Conservation (phyloP, 2,329 filamentous ascomycete species). For the Ustulina deusta region DNA sequence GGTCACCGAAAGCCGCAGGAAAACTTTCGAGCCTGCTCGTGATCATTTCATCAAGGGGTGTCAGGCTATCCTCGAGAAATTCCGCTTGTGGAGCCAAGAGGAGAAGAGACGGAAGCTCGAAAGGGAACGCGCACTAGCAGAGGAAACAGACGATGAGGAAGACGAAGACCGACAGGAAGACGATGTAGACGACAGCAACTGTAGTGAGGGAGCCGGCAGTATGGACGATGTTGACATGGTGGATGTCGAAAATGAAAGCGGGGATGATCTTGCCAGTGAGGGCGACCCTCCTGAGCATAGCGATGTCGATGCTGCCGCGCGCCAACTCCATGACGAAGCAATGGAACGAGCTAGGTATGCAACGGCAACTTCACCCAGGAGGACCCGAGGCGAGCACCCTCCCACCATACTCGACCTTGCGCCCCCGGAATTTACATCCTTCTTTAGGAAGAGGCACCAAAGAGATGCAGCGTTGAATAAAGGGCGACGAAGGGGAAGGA, state of each 20-base stretch:
- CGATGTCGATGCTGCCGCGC: slow-evolving; percentile 77
- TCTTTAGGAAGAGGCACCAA: slow-evolving; percentile 83
- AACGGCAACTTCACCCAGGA: slow-evolving; percentile 42
- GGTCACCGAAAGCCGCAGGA: slow-evolving; percentile 86
- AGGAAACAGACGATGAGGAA: slow-evolving; percentile 62
- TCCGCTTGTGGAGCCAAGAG: slow-evolving; percentile 86
- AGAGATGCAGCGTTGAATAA: slow-evolving; percentile 83
- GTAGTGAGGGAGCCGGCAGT: slow-evolving; percentile 40
- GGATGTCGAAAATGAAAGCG: slow-evolving; percentile 29
- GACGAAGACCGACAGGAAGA: slow-evolving; percentile 49
- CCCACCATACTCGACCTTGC: slow-evolving; percentile 54
- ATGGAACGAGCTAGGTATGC: slow-evolving; percentile 47
- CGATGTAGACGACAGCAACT: slow-evolving; percentile 45
- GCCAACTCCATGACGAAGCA: slow-evolving; percentile 81
- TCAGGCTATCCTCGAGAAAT: slow-evolving; percentile 85
- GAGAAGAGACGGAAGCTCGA: slow-evolving; percentile 86
- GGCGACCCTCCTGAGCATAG: slow-evolving; percentile 72
- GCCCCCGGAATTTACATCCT: slow-evolving; percentile 80
- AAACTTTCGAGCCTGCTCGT: slow-evolving; percentile 86
- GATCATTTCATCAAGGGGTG: slow-evolving; percentile 88
- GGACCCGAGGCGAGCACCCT: slow-evolving; percentile 45
- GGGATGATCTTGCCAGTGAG: slow-evolving; percentile 50
- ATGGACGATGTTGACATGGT: slow-evolving; percentile 55
- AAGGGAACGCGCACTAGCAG: slow-evolving; percentile 72
- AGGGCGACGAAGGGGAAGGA: slow-evolving; percentile 75